Base-by-base conservation (phyloP, 2,329 filamentous ascomycete species). In the Hortaea werneckii region DNA sequence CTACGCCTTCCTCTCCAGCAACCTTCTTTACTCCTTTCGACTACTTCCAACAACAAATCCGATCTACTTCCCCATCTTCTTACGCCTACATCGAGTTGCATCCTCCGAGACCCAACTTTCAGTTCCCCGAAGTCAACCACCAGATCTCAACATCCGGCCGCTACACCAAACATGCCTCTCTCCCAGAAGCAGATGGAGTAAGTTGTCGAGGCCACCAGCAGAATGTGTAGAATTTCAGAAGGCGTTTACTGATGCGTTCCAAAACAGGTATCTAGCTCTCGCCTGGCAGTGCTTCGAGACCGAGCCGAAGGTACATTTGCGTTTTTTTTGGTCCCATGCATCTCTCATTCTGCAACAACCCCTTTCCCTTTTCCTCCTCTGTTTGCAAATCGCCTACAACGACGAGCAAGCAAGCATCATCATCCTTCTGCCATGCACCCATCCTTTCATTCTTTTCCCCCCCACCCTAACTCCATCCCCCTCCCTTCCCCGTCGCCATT, bases 251-350 rank as follows among this genome's bases (percentile, higher is more conserved):
- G 20, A 20, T 20, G 20, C 20, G 20, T 20, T 20, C 20, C 2
- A 20, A 20, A 20, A 20, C 20, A 20, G 20, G 20, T 45, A 45
- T 13, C 39, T 46, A 9, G 44, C 38, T 9, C 44, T 46, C 40
- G 42, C 42, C 39, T 45, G 46, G 46, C 50, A 55, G 29, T 58
- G 56, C 49, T 55, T 59, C 49, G 56, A 57, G 11, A 44, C 30
- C 32, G 56, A 58, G 44, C 57, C 57, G n/a, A 59, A 57, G 49
- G 56, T 58, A 50, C 29, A 38, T 34, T 10, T 29, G 8, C 6
- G 6, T 29, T 26, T 32, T 9, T 5, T 37, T 10, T 12, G 8
- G 30, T 9, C 28, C 20, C 35, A 10, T 26, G 10, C 9, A 41
- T 3, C 40, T 29, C 40, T 11, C 40, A 12, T 20, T 20, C 20